Conservation (phyloP, 75 land plant species). For the Azolla pinnata region DNA sequence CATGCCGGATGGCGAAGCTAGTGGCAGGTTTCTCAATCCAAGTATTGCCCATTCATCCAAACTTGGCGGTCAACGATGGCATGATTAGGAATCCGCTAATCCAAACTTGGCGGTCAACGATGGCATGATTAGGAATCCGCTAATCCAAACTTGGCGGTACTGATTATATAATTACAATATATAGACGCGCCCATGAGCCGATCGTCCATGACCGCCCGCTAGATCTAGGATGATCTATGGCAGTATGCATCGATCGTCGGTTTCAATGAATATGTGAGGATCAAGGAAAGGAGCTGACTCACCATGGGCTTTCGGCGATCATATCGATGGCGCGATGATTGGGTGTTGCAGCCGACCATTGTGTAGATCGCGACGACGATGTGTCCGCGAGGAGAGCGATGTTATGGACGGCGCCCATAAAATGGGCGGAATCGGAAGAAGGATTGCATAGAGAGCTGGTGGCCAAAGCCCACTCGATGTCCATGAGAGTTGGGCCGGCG, state of each 20-base stretch:
- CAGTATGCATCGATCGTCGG: too few relatives aligned
- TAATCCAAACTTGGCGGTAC: not conserved
- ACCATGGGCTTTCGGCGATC: not conserved
- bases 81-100: not conserved
- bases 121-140: not conserved
- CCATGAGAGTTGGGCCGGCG: slow-evolving; percentile 42
- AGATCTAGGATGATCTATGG: too few relatives aligned
- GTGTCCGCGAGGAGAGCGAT: not conserved
- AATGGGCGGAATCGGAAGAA: not conserved
- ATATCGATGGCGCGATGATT: not conserved
- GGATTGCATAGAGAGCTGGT: not conserved
- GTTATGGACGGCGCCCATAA: not conserved
- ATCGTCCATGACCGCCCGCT: too few relatives aligned
- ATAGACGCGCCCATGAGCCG: too few relatives aligned
- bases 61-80: not conserved
- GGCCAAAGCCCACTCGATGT: slow-evolving; percentile 42
- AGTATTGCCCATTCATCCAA: not conserved
- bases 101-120: not conserved
- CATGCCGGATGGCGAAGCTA: not conserved
- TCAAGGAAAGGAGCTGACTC: not conserved
- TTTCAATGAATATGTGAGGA: not conserved
- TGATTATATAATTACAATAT: too few relatives aligned
- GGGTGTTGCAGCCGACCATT: too few relatives aligned
- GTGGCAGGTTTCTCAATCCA: not conserved
- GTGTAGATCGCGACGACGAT: too few relatives aligned